A percentile compares a stretch with the other conserved stretches of the same genome.
phyloP scores from a whole-genome alignment of 1,284 basidiomycete species.

The Marasmius sp. region DNA sequence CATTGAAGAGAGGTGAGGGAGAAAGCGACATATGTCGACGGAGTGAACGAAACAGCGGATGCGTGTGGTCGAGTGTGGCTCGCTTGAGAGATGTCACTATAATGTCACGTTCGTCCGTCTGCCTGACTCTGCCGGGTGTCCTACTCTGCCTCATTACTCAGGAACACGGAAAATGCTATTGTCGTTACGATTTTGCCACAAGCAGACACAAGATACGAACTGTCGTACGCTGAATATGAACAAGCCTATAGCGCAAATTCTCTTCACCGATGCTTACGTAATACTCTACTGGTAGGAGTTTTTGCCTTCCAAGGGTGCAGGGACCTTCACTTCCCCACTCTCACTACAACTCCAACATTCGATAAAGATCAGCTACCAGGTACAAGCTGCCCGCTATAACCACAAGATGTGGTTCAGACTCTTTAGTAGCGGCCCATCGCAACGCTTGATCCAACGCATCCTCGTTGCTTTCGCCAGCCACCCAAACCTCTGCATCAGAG shows the following conservation, averaged over 20 bases:
- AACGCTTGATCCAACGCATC: slow-evolving; percentile 36
- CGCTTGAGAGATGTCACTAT: too few species aligned
- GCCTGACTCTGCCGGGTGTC: too few species aligned
- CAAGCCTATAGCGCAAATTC: neutral
- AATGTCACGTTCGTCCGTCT: too few species aligned
- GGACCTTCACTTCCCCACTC: neutral
- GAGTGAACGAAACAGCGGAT: too few species aligned
- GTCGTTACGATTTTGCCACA: too few species aligned
- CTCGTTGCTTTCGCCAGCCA: slow-evolving; percentile 25
- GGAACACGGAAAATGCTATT: too few species aligned
- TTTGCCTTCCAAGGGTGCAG: neutral
- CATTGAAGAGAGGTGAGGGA: neutral
- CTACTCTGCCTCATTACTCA: too few species aligned
- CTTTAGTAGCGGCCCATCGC: slow-evolving; percentile 39
- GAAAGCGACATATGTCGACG: too few species aligned
- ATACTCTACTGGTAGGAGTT: too few species aligned
- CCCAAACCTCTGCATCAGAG: slow-evolving; percentile 46
- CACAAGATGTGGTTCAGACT: slow-evolving; percentile 42
- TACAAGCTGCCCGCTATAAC: slow-evolving; percentile 90
- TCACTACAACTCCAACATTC: slow-evolving; percentile 25
- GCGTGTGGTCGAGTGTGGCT: too few species aligned
- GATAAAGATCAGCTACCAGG: slow-evolving; percentile 87
- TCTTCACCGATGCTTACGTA: neutral
- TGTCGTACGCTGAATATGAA: too few species aligned
- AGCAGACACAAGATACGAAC: too few species aligned